Percentiles rank a stretch among this genome's conserved stretches.
These are phyloP conservation scores for Aureobasidium sp. DNA, from an alignment of 2,329 filamentous ascomycete genomes.

Conservation along the genomic window DNA sequence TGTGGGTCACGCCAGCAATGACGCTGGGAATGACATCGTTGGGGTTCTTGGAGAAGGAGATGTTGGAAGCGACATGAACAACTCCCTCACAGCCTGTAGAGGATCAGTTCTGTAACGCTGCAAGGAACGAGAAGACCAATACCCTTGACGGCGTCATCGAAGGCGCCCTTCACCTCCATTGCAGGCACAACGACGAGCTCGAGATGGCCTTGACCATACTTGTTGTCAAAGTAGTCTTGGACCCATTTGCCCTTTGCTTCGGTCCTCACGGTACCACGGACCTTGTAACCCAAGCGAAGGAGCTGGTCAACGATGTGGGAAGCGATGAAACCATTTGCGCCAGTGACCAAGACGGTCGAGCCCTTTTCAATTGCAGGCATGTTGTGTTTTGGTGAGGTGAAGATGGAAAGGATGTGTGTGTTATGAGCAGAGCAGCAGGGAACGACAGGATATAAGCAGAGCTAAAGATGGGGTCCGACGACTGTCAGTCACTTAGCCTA, in stretches of 20 bases:
- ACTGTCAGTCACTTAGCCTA: not conserved
- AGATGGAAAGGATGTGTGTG: not conserved
- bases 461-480: not conserved
- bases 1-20: conserved; percentile 31
- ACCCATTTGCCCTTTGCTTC: conserved; percentile 23
- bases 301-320: conserved; percentile 26
- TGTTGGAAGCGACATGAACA: conserved; percentile 40
- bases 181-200: conserved; percentile 36
- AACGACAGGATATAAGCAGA: not conserved
- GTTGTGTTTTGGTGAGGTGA: not conserved
- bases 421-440: not conserved
- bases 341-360: conserved; percentile 25
- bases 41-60: conserved; percentile 35
- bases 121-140: not conserved
- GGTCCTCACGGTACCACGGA: conserved; percentile 25
- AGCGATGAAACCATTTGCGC: conserved; percentile 24
- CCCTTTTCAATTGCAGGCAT: conserved; percentile 22
- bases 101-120: not conserved
- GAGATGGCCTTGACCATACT: conserved; percentile 28
- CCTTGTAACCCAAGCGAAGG: conserved; percentile 24
- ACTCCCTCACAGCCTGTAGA: conserved; percentile 35
- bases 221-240: conserved; percentile 21
- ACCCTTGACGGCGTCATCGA: conserved; percentile 36
- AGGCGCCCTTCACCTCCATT: conserved; percentile 32
- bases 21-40: conserved; percentile 38